Conservation (phyloP, 2,329 filamentous ascomycete species). For the Eurotiales sp. region DNA sequence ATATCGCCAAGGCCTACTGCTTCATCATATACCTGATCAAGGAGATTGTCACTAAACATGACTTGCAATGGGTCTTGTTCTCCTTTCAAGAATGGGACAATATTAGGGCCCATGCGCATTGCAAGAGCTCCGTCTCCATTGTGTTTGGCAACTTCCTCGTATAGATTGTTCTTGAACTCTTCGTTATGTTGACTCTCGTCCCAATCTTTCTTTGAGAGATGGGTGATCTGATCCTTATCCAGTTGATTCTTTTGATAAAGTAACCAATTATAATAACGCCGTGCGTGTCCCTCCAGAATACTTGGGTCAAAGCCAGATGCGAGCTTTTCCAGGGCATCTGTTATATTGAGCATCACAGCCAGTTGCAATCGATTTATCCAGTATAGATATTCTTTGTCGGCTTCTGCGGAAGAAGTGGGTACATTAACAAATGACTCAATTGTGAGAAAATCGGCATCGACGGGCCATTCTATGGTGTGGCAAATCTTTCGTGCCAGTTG, state of each 20-base stretch:
- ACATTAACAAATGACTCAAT: background rate
- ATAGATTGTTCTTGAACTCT: slow-evolving; percentile 22
- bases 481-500: slow-evolving; percentile 21
- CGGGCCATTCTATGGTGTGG: slow-evolving; percentile 24
- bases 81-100: slow-evolving; percentile 24
- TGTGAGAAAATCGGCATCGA: slow-evolving; percentile 7
- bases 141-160: slow-evolving; percentile 19
- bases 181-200: slow-evolving; percentile 17
- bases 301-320: slow-evolving; percentile 15
- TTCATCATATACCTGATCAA: slow-evolving; percentile 28
- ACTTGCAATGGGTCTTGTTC: slow-evolving; percentile 30
- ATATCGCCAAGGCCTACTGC: slow-evolving; percentile 23
- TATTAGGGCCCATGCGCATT: slow-evolving; percentile 29
- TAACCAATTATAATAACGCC: slow-evolving; percentile 29
- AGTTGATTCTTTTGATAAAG: slow-evolving; percentile 20
- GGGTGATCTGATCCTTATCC: slow-evolving; percentile 20
- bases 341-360: slow-evolving; percentile 26
- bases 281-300: slow-evolving; percentile 24
- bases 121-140: slow-evolving; percentile 29
- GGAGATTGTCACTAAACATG: slow-evolving; percentile 32
- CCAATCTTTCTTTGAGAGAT: slow-evolving; percentile 23
- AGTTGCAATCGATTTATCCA: slow-evolving; percentile 27
- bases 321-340: slow-evolving; percentile 24
- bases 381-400: slow-evolving; percentile 13
- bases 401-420: slow-evolving; percentile 1